Evolutionary conservation across 2,329 filamentous ascomycete genomes (phyloP), one percentile per base, ranked within the genome.

Genomic region (Gaeumannomyces tritici): DNA sequence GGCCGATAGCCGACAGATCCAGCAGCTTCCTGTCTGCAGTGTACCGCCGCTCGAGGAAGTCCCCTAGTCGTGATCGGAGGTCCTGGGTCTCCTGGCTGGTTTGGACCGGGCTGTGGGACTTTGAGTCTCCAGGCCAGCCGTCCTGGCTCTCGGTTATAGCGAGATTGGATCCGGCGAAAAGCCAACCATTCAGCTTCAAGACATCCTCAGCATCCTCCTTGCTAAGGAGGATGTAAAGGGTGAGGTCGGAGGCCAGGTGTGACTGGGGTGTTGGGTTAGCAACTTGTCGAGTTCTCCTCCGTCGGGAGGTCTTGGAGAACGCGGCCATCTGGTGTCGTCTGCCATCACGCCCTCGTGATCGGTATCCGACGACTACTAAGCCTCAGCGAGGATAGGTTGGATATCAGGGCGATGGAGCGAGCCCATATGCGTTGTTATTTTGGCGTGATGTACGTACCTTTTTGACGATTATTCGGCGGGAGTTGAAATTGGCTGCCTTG

Each of bases 11-110:
- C n/a, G 91, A 92, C 12, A 99, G 84, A 70, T 96, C 87, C 54
- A 98, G 82, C 0, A 97, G 78, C 74, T 96, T 96, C 61, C 80
- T 79, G 8, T 80, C 79, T 21, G 81, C 75, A 64, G 89, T 80
- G 75, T 96, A 98, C 59, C 95, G 88, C 62, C 84, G 82, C 62
- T 82, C 82, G 18, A 99, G 81, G 65, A 97, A 87, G 21, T 77
- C 76, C 66, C 86, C 85, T 63, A 97, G 82, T 67, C 87, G 86
- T 28, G 83, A 78, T 72, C 87, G 88, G n/a, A 86, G 82, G 66
- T 89, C 84, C 60, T 83, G 76, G 3, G 85, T 79, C 57, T 77
- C 76, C 51, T 77, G 75, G 24, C 82, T 85, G 54, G 82, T 74
- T 62, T 70, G 71, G 8, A 79, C 77, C 8, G 74, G 63, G 65